Percentiles rank a stretch among this genome's conserved stretches.
These are phyloP conservation scores for Smallanthus sonchifolius DNA, from an alignment of 129 eudicot genomes.

Conservation along the genomic window DNA sequence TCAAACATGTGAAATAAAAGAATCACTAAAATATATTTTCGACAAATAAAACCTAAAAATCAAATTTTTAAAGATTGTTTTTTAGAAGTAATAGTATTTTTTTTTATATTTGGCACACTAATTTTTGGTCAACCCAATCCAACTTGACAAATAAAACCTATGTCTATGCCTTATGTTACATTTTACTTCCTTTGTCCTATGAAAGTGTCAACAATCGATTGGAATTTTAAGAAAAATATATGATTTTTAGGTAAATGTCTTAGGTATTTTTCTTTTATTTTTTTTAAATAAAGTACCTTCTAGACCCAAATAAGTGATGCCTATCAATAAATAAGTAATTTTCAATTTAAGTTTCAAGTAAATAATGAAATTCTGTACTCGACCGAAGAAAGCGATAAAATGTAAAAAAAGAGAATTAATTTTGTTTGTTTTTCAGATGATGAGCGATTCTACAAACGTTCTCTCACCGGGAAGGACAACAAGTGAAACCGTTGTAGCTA, in stretches of 20 bases:
- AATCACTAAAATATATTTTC: background rate
- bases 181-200: background rate
- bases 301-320: background rate
- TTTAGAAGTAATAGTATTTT: background rate
- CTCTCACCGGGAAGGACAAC: constrained; percentile 96
- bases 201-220: background rate
- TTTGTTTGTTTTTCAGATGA: constrained; percentile 56
- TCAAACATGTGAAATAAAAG: background rate
- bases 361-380: constrained; percentile 1
- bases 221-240: background rate
- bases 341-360: background rate
- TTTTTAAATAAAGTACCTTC: background rate
- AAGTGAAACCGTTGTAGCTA: constrained; percentile 90
- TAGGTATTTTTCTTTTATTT: background rate
- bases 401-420: background rate
- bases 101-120: background rate
- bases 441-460: constrained; percentile 96
- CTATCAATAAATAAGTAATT: background rate
- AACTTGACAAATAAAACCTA: too few relatives aligned
- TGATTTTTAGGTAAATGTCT: background rate
- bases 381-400: background rate
- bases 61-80: background rate
- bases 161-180: background rate
- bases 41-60: background rate
- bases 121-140: background rate